Base-by-base conservation (phyloP, 495 filamentous ascomycete genomes). In the Penicillium longicatenatum region DNA sequence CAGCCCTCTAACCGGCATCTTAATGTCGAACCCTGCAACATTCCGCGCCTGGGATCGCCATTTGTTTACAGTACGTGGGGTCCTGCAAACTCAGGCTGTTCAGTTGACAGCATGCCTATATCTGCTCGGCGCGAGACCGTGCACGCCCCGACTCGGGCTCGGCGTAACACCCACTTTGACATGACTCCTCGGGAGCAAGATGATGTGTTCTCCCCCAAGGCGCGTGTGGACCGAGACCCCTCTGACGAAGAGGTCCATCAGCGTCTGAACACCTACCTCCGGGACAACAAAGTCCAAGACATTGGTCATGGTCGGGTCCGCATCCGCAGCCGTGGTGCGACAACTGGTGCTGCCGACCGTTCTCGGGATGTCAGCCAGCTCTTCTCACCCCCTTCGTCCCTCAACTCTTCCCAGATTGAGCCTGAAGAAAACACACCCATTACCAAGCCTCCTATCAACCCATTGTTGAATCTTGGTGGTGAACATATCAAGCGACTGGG, bases 51-150 rank as follows among this genome's bases (percentile, higher is more conserved):
- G 31, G 81, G 78, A 46, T 87, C 84, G 19, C 86, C 84, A 16
- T 86, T 84, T 58, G 73, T 75, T 17, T 80, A 79, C 63, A 77
- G 74, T 43, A 85, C 83, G 0, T 85, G 83, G 79, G 81, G 80
- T 21, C 82, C 82, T 8, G 78, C 76, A 57, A 70, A 68, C 31
- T 77, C 76, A 8, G 67, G 63, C 26, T 73, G 69, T 31, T 59
- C 68, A 51, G 42, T 61, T 47, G 60, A 74, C 29, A 62, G 67
- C 26, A 62, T 72, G 51, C 66, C 74, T 10, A 62, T 65, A 6
- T 64, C 66, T 30, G 60, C 66, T 29, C 55, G 76, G 59, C 71
- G 72, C 35, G 74, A 75, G 35, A 77, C 76, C 4, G 63, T 79
- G n/a, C 77, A 78, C 69, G 70, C 74, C 3, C 72, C 75, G n/a